Base-by-base conservation (phyloP, 371 early-diverging fungal genomes). In the Vairimorpha necatrix region DNA sequence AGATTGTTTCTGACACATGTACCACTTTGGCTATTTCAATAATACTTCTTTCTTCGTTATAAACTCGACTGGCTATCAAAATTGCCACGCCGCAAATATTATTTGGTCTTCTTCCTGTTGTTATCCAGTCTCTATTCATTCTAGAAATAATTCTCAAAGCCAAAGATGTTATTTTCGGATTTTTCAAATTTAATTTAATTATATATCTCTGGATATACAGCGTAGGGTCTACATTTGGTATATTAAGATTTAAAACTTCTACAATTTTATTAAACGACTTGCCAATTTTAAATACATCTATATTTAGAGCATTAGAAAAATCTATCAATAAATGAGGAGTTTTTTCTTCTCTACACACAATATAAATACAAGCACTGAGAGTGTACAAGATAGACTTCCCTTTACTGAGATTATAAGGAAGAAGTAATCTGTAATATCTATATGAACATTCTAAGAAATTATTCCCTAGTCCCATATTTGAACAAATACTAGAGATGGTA, bases 111-210 rank as follows among this genome's bases (percentile, higher is more conserved):
- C 99, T 89, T 50, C 99, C 99, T 0, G 88, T 89, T 53, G 90
- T 87, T 68, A 98, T 94, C 96, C 97, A 98, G 87, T 98, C 98
- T 60, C 94, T 88, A 67, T 93, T 91, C 96, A 98, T 95, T 60
- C 99, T 88, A 67, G 89, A 88, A 1, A 94, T 91, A 18, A 98
- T 83, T 20, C 93, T 88, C 24, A 90, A 84, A 0, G 96, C 92
- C 76, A 93, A 92, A 32, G 87, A 82, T 13, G 89, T 88, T 90
- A 85, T 75, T 50, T 72, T 70, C 76, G 90, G 89, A 67, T 92
- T 91, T 34, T 92, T 94, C 86, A 98, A 94, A 77, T 94, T 92
- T 30, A 95, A 86, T 80, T 89, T 88, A 0, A 89, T 87, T 13
- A 95, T 93, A 86, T 95, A 98, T 33, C 96, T 88, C 16, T 91